Base-by-base conservation (phyloP, 2,329 filamentous ascomycete genomes). In the Cladorrhinum sp. region DNA sequence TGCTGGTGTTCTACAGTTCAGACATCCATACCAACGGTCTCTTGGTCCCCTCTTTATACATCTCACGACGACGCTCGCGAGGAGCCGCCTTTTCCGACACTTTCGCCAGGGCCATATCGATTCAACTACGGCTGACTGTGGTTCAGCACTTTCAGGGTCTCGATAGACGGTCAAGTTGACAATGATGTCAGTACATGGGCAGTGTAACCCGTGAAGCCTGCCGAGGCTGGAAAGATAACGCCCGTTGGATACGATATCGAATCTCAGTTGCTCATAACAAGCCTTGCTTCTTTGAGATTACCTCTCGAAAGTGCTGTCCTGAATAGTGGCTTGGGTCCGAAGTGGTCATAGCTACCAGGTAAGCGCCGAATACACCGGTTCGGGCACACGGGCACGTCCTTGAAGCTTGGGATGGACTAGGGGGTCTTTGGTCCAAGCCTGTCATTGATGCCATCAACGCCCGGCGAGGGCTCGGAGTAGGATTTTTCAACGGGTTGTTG, bases 321-420 rank as follows among this genome's bases (percentile, higher is more conserved):
- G n/a, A 16, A 5, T 16, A 16, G 33, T 36, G 42, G 42, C 42
- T 46, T 46, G 42, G 42, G n/a, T 18, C 7, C n/a, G n/a, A 18
- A 18, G 36, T 7, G 14, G 36, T 12, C 6, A 42, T n/a, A 12
- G 36, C 10, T 3, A 14, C 36, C 10, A 42, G 14, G 10, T 5
- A 23, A 36, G 33, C 23, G 14, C 16, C 20, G n/a, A 21, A 42
- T 39, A 39, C 30, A 46, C 30, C 30, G 53, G 53, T 24, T 26
- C 53, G 33, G 53, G 53, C 53, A 55, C 52, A 36, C 30, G 30
- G 52, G 53, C 20, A 18, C 50, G 21, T 18, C 53, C 30, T 21
- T 42, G 20, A 55, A n/a, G 53, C 10, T 55, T n/a, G 21, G 53
- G 53, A 24, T 20, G 4, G 26, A n/a, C 18, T 18, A 8, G 20